Base-by-base conservation (phyloP, 179 eudicot species). In the Sideroxylon spinosum region DNA sequence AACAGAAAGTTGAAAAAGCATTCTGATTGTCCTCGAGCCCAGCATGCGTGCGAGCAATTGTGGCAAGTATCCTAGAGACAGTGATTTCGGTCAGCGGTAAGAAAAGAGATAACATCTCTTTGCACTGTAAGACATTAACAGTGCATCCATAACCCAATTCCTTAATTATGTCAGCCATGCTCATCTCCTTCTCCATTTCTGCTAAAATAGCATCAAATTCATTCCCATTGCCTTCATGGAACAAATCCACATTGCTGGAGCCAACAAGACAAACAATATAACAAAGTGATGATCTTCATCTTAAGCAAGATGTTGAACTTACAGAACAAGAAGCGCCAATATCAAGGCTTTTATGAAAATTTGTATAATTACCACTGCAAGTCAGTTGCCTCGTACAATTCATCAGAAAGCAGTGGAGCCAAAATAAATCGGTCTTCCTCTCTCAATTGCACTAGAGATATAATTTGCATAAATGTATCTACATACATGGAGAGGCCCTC, bases 91-190 rank as follows among this genome's bases (percentile, higher is more conserved):
- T 85, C 67, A 93, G 86, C 20, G 97, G 98, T 78, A 77, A 86
- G 78, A 90, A 91, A 32, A 89, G 88, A 71, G 98, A 91, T 80
- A 94, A 55, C 75, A 91, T 78, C 46, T 92, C 94, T 80, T 88
- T 93, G 97, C 98, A 94, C 77, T 87, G 92, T 55, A 91, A 76
- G 11, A 89, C 87, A 82, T 85, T 85, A 68, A 78, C 75, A 10
- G 98, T 92, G 87, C 95, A 92, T 68, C 95, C 96, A 82, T 89
- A 92, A 57, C 97, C 98, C 75, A 91, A 78, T 86, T 94, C 98
- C 73, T 87, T 92, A 89, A 94, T 84, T 75, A 90, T 83, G 73
- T 89, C 94, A 55, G 93, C 91, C 91, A 94, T 86, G 82, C 91
- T 87, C 82, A 86, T 86, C 83, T 92, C 98, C 83, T 82, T 88